Conservation (phyloP, 2,329 filamentous ascomycete genomes). For the Pseudonectria foliicola region DNA sequence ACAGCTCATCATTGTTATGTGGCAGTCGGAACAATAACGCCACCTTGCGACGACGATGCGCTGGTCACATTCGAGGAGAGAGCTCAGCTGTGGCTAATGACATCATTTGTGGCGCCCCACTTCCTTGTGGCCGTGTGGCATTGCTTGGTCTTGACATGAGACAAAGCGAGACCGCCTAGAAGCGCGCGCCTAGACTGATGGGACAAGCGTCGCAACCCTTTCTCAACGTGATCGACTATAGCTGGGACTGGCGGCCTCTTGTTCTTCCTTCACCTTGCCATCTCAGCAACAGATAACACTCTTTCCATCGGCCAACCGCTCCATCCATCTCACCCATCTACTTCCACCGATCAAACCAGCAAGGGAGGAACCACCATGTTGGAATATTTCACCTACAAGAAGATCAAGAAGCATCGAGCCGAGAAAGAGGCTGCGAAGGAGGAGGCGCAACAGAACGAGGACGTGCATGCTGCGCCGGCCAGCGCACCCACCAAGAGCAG, state of each 20-base stretch:
- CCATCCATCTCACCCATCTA: no score
- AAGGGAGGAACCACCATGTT: slow-evolving; percentile 40
- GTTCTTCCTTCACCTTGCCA: neutral
- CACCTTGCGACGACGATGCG: no score
- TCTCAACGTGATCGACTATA: slow-evolving; percentile 2
- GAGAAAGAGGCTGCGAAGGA: slow-evolving; percentile 35
- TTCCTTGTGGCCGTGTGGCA: slow-evolving; percentile 24
- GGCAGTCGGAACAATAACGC: no score
- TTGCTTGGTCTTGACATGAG: slow-evolving; percentile 5
- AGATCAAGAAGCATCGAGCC: slow-evolving; percentile 52
- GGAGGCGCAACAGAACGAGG: neutral
- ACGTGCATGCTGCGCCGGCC: neutral
- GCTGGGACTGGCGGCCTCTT: slow-evolving; percentile 14
- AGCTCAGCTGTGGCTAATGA: slow-evolving; percentile 18
- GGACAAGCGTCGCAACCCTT: slow-evolving; percentile 2
- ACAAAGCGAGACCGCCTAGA: slow-evolving; percentile 16
- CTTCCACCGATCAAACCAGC: no score
- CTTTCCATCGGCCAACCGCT: neutral
- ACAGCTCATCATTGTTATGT: no score
- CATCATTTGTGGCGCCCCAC: slow-evolving; percentile 20
- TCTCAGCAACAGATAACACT: slow-evolving; percentile 9
- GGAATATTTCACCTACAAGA: slow-evolving; percentile 57
- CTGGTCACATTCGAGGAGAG: neutral
- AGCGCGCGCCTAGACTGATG: slow-evolving; percentile 16
- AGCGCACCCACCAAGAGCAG: slow-evolving; percentile 2